Conservation (phyloP, 108 stramenopile species). For the Nannochloropsis oceanica region DNA sequence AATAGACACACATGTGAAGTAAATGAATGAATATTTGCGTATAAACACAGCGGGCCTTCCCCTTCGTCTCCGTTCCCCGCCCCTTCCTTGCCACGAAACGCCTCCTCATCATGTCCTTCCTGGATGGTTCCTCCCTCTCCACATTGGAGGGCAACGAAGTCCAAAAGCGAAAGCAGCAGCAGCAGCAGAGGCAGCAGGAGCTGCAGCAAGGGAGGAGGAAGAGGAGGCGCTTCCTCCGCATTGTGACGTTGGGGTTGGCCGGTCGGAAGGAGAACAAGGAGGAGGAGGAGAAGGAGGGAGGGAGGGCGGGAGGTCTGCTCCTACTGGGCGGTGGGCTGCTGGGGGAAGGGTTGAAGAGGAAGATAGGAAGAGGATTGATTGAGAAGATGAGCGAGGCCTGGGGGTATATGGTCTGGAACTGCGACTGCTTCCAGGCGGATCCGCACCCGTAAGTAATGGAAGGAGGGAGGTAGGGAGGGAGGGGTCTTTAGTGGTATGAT, state of each 20-base stretch:
- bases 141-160: conserved; percentile 4
- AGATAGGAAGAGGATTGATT: conserved; percentile 22
- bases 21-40: too few relatives aligned
- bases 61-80: conserved; percentile 31
- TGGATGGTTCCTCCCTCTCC: conserved; percentile 42
- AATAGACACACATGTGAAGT: too few relatives aligned
- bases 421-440: conserved; percentile 54
- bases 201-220: not conserved
- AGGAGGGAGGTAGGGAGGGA: not conserved
- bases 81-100: conserved; percentile 34
- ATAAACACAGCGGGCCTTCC: not conserved
- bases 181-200: not conserved
- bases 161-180: not conserved
- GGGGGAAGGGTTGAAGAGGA: not conserved
- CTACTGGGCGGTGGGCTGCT: not conserved
- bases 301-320: not conserved
- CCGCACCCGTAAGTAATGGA: conserved; percentile 41
- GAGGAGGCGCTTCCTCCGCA: not conserved
- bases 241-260: not conserved
- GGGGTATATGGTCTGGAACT: conserved; percentile 45
- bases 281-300: not conserved
- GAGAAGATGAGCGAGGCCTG: conserved; percentile 44
- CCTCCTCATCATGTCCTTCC: conserved; percentile 56
- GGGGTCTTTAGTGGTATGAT: not conserved
- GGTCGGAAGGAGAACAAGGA: not conserved